Evolutionary conservation across 768 basidiomycete genomes (phyloP).

Genomic region (Sporobolomyces pararoseus): DNA sequence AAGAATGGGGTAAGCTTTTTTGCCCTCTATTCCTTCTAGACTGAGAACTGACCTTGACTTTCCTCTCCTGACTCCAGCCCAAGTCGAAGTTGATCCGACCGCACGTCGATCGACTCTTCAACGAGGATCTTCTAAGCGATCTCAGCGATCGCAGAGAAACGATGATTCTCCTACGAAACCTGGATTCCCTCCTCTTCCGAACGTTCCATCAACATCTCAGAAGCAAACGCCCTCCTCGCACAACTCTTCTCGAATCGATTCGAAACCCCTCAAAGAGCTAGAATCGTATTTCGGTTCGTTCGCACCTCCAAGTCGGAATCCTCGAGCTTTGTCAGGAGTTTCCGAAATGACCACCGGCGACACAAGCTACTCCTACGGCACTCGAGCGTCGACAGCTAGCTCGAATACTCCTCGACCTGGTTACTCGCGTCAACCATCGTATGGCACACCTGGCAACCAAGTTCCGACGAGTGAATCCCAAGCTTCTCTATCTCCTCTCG

Average conservation of each 20-base stretch:
- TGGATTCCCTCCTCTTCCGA: constrained; percentile 2
- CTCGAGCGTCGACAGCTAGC: not conserved
- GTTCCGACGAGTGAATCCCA: constrained; percentile 19
- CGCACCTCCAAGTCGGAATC: constrained; percentile 1
- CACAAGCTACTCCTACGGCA: constrained; percentile 3
- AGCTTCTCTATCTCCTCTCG: constrained; percentile 17
- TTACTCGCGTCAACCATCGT: constrained; percentile 4
- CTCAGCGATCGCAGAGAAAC: constrained; percentile 23
- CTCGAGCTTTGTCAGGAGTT: not conserved
- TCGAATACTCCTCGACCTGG: constrained; percentile 1
- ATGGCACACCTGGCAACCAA: not conserved
- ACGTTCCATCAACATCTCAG: not conserved
- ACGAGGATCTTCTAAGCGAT: constrained; percentile 4
- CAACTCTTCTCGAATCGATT: constrained; percentile 35
- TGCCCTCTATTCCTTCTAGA: no score
- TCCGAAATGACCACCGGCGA: constrained; percentile 19
- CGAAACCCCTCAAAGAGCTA: constrained; percentile 35
- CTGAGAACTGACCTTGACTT: no score
- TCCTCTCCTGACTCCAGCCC: no score
- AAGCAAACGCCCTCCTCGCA: not conserved
- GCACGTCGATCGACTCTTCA: not conserved
- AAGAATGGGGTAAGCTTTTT: constrained; percentile 18
- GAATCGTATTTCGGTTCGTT: constrained; percentile 26
- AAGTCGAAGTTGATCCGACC: constrained; percentile 9
- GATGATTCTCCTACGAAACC: not conserved